phyloP scores from a whole-genome alignment of 345 rosid genomes.

The Eucalyptus cloeziana region DNA sequence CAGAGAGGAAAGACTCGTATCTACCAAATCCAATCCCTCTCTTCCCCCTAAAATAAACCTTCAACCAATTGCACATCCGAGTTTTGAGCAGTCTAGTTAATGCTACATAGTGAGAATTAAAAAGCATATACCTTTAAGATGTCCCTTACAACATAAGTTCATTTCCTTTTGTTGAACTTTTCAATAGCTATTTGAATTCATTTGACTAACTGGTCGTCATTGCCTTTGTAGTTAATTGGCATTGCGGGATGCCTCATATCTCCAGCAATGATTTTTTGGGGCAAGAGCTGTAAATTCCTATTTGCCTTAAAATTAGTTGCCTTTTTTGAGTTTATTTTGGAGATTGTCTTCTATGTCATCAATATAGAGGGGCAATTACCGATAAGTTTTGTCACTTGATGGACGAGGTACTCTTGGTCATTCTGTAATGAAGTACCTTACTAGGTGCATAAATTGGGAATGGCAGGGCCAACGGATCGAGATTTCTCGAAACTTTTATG shows the following conservation, averaged over 20 bases:
- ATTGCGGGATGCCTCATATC: background rate
- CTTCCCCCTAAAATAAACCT: constrained; percentile 16
- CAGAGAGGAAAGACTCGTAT: constrained; percentile 18
- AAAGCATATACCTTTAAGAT: background rate
- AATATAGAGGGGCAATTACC: background rate
- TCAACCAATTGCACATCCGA: constrained; percentile 11
- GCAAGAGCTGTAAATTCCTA: background rate
- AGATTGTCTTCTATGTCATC: background rate
- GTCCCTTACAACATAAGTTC: background rate
- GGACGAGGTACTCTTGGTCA: background rate
- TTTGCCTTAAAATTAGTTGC: background rate
- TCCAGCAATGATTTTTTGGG: background rate
- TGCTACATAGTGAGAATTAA: background rate
- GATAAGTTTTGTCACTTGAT: background rate
- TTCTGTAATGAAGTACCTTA: background rate
- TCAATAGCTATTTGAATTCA: background rate
- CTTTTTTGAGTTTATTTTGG: background rate
- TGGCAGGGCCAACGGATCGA: rapidly evolving
- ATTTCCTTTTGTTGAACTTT: background rate
- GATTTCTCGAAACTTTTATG: rapidly evolving
- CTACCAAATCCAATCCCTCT: constrained; percentile 8
- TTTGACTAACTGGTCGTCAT: background rate
- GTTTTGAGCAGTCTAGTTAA: constrained; percentile 33
- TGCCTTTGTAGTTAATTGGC: background rate
- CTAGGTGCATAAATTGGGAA: background rate